Base-by-base conservation (phyloP, 768 basidiomycete species). In the Wakefieldia striispora region DNA sequence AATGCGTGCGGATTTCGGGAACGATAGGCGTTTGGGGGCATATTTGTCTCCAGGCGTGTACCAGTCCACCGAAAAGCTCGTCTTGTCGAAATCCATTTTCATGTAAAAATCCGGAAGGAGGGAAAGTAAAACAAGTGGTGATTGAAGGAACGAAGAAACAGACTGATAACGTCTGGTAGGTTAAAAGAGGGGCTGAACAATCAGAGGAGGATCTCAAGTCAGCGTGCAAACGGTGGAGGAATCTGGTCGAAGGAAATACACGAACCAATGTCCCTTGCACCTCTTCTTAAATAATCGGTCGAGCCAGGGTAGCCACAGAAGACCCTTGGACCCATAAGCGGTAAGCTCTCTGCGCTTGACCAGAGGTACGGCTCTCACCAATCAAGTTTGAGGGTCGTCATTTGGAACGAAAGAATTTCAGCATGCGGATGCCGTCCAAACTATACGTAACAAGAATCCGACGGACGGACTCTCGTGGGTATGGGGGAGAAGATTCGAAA, bases 1-100 rank as follows among this genome's bases (percentile, higher is more conserved):
- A 11, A 66, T 68, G 50, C 61, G 56, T 46, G 58, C 62, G 13
- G 68, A 70, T 45, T 57, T 70, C n/a, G 66, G 68, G 31, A 68
- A 68, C 5, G 68, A 68, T 16, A 68, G 54, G 10, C 64, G 68
- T 21, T 63, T 57, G 24, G 56, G 54, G 5, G 47, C 48, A 35
- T 49, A 63, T 40, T 40, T 60, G 47, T 64, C 68, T n/a, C 62
- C 59, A 11, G 66, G 62, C 14, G 58, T 62, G 44, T 57, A 68
- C 56, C 61, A 66, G 40, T 68, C 67, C 10, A 68, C 62, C 11
- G 58, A 62, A 38, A 70, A 60, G 12, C 55, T 66, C 11, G 68
- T 60, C 50, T 58, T 64, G 56, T 55, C 66, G 48, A 68, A 66
- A 40, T 68, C 66, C 68, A 68, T 68, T 33, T 53, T 53, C 49